Evolutionary conservation across 495 filamentous ascomycete genomes (phyloP), one percentile per base, ranked within the genome.

Genomic region (Antarctomyces pellizariae): DNA sequence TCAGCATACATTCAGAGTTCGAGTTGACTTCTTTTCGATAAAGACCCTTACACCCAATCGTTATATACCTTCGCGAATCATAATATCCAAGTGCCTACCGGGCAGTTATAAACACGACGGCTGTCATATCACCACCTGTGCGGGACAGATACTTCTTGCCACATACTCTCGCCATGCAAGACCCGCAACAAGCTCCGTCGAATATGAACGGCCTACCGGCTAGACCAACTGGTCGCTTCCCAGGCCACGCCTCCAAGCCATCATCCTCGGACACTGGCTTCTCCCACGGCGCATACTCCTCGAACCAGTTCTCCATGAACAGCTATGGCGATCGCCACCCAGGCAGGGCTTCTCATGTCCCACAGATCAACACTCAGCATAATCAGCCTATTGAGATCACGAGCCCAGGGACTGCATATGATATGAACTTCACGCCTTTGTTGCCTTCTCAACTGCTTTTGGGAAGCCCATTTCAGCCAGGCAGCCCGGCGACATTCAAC

Each of bases 361-460:
- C 82, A 30, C 67, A 74, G 37, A 92, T 97, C 52, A 93, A 95
- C 45, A 95, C 86, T 7, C 62, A 42, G 45, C 59, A 33, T 27
- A 26, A 28, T 30, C 64, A 54, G 39, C 53, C 51, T 22, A 65
- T 62, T 39, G 84, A 84, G 26, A 69, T 93, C 67, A 62, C 75
- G 29, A 77, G 71, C 7, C 82, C 86, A 12, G 80, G 77, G 28
- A 80, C 77, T 20, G 79, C 63, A 17, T 91, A 76, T 43, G 83
- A 95, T 44, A 92, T 95, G 89, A 83, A 93, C 50, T 93, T 92
- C 50, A 92, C 86, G 22, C 83, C 89, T 25, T 60, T 97, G 33
- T 63, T 97, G 6, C 86, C 86, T 8, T 92, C 86, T 5, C 77
- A 91, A 49, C 63, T 97, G 37, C 67, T 97, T 13, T 68, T 97